A percentile compares a stretch with the other conserved stretches of the same genome.
Evolutionary conservation across 2,329 filamentous ascomycete species (phyloP).

Genomic region (Aspergillus sp.): DNA sequence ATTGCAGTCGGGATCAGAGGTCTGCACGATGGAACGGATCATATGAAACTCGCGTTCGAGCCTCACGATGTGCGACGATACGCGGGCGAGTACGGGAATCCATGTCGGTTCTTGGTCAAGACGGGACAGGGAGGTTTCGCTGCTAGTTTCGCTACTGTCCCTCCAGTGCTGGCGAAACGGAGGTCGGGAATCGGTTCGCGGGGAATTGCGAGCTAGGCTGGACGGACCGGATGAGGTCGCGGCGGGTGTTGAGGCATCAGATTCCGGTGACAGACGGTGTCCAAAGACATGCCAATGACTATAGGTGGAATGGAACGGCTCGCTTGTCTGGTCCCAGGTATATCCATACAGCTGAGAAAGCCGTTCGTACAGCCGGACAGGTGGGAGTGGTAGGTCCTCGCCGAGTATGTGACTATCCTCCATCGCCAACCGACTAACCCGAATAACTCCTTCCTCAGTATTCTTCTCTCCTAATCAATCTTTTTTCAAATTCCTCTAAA

Average conservation of each 20-base stretch:
- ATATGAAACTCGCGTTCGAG: conserved; percentile 85
- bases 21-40: conserved; percentile 61
- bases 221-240: conserved; percentile 39
- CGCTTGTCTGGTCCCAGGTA: conserved; percentile 60
- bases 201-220: conserved; percentile 36
- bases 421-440: conserved; percentile 18
- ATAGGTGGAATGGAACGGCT: conserved; percentile 55
- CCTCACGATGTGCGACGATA: conserved; percentile 73
- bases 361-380: conserved; percentile 62
- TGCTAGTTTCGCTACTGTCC: conserved; percentile 45
- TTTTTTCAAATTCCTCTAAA: neutral
- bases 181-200: conserved; percentile 33
- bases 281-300: conserved; percentile 79
- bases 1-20: conserved; percentile 61
- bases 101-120: conserved; percentile 37
- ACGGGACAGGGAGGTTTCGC: conserved; percentile 34
- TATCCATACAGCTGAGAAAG: conserved; percentile 66
- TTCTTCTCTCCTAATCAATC: no score
- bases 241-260: conserved; percentile 41
- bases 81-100: conserved; percentile 65
- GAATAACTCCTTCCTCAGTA: no score
- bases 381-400: conserved; percentile 47
- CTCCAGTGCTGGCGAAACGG: conserved; percentile 38
- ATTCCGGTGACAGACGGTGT: conserved; percentile 46
- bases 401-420: conserved; percentile 33